Conservation (phyloP, 2,329 filamentous ascomycete species). For the Calonectria pseudoturangicola region DNA sequence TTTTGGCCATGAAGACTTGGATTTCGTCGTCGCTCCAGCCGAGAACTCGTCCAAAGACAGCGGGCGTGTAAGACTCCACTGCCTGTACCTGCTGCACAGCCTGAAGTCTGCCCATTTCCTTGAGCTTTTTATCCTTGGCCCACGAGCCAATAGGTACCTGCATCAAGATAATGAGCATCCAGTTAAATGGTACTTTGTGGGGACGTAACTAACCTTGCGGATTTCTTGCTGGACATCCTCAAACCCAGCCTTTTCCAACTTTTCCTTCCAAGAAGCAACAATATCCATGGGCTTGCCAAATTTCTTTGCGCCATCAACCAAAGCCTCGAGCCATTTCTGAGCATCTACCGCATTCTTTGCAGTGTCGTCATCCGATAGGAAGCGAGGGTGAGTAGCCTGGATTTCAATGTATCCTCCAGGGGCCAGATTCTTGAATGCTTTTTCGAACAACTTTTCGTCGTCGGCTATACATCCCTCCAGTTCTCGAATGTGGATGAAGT, state of each 20-base stretch:
- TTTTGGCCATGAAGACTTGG: constrained; percentile 47
- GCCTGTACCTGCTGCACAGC: constrained; percentile 45
- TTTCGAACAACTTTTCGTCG: constrained; percentile 12
- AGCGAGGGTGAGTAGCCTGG: constrained; percentile 5
- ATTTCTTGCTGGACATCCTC: constrained; percentile 32
- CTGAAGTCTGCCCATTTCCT: constrained; percentile 46
- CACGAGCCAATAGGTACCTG: constrained; percentile 42
- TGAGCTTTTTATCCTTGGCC: constrained; percentile 41
- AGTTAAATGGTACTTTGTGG: not conserved
- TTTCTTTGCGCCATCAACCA: not conserved
- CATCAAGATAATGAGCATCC: not conserved
- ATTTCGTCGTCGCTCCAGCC: constrained; percentile 47
- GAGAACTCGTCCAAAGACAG: constrained; percentile 44
- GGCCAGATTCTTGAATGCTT: not conserved
- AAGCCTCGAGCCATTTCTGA: not conserved
- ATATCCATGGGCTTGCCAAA: constrained; percentile 33
- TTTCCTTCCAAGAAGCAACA: constrained; percentile 15
- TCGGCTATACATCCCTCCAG: constrained; percentile 21
- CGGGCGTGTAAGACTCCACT: constrained; percentile 44
- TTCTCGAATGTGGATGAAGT: constrained; percentile 22
- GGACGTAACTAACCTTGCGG: constrained; percentile 17
- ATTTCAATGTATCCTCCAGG: constrained; percentile 8
- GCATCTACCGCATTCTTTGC: constrained; percentile 18
- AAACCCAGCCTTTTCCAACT: constrained; percentile 26
- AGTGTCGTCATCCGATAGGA: constrained; percentile 25